These are phyloP conservation scores for Trypanosoma platydactyli DNA, from an alignment of 208 protist species.

Conservation along the genomic window DNA sequence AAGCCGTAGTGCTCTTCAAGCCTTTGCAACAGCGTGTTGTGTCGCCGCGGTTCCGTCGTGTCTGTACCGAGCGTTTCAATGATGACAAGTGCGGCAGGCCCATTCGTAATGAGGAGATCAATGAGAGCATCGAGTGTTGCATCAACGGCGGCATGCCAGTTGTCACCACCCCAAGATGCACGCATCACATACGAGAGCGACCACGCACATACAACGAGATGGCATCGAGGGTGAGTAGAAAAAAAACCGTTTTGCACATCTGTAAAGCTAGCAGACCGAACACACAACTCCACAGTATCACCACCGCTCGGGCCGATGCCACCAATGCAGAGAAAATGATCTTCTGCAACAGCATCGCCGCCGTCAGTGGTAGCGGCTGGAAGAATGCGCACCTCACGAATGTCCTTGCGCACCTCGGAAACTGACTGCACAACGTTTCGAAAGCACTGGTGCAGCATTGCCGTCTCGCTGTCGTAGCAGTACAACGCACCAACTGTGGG, in stretches of 20 bases:
- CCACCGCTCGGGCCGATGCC: neutral
- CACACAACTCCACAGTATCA: conserved; percentile 35
- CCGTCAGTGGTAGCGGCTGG: neutral
- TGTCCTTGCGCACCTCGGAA: conserved; percentile 10
- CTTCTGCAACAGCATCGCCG: neutral
- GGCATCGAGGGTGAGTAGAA: conserved; percentile 35
- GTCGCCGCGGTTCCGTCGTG: conserved; percentile 49
- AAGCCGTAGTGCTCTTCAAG: conserved; percentile 67
- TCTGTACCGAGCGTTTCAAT: conserved; percentile 82
- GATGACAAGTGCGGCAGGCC: conserved; percentile 55
- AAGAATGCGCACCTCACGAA: conserved; percentile 2
- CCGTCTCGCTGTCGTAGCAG: conserved; percentile 68
- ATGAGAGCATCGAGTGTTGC: conserved; percentile 39
- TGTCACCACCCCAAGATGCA: conserved; percentile 58
- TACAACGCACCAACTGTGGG: conserved; percentile 50
- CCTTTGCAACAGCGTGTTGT: conserved; percentile 60
- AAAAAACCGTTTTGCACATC: conserved; percentile 49
- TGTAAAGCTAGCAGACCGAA: conserved; percentile 53
- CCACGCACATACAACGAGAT: conserved; percentile 78
- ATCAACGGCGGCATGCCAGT: conserved; percentile 68
- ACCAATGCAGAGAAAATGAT: conserved; percentile 5
- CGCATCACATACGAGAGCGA: conserved; percentile 87
- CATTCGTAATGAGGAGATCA: conserved; percentile 15
- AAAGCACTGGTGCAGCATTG: conserved; percentile 72
- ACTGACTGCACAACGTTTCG: conserved; percentile 38